phyloP scores from a whole-genome alignment of 2,329 filamentous ascomycete species.

The Cordyceps cicadae region DNA sequence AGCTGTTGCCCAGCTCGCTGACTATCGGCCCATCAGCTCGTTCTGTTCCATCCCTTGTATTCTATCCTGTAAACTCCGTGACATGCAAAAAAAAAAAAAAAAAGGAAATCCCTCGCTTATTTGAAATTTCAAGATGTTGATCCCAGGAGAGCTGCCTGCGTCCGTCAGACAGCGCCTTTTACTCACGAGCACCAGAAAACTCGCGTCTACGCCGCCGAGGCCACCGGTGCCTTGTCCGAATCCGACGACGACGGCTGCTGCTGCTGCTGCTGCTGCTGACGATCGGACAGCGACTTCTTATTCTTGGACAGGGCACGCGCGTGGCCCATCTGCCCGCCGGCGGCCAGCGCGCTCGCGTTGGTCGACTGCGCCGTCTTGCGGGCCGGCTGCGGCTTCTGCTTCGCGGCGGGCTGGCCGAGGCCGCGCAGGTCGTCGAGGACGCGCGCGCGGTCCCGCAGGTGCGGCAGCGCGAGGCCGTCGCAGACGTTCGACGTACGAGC shows the following conservation, averaged over 20 bases:
- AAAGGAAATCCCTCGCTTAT: neutral
- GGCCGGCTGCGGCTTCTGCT: conserved; percentile 25
- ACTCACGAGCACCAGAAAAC: neutral
- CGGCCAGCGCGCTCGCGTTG: conserved; percentile 37
- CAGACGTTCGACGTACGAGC: conserved; percentile 67
- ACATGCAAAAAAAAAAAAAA: neutral
- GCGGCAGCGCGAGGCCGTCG: conserved; percentile 53
- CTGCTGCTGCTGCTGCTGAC: neutral
- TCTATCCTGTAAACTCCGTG: conserved; percentile 5
- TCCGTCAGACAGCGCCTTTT: neutral
- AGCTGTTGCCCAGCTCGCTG: neutral
- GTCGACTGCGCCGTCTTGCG: conserved; percentile 20
- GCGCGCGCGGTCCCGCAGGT: conserved; percentile 55
- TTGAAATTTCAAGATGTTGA: neutral
- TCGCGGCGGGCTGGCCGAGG: conserved; percentile 40
- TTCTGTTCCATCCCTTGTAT: neutral
- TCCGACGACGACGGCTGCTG: neutral
- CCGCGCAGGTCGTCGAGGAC: conserved; percentile 57
- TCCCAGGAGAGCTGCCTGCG: neutral
- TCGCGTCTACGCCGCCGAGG: conserved; percentile 12
- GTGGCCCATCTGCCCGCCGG: conserved; percentile 37
- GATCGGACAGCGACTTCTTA: conserved; percentile 27
- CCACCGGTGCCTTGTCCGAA: conserved; percentile 12
- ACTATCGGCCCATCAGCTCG: neutral
- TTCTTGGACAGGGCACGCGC: conserved; percentile 25